phyloP scores from a whole-genome alignment of 495 filamentous ascomycete species.

The Cudoniella acicularis region DNA sequence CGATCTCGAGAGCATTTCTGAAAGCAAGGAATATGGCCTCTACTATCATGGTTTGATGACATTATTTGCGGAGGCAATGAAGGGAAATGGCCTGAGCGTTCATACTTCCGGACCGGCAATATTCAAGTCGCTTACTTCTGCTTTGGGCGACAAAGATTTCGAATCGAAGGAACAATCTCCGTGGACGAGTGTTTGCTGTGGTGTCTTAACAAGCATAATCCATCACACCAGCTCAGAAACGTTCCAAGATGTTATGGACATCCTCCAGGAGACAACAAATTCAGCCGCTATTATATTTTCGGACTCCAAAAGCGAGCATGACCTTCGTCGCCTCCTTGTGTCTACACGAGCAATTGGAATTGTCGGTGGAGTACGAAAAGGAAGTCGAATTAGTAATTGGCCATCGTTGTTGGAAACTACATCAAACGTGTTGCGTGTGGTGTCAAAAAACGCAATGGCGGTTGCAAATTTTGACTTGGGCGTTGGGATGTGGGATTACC shows the following conservation, averaged over 20 bases:
- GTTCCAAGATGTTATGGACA: slow-evolving; percentile 58
- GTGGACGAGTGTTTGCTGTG: slow-evolving; percentile 63
- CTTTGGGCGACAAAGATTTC: slow-evolving; percentile 47
- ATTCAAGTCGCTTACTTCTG: slow-evolving; percentile 55
- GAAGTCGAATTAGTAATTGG: slow-evolving; percentile 72
- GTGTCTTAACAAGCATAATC: slow-evolving; percentile 71
- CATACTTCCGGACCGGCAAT: slow-evolving; percentile 79
- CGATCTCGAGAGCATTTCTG: slow-evolving; percentile 55
- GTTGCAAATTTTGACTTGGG: slow-evolving; percentile 37
- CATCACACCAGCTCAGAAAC: slow-evolving; percentile 75
- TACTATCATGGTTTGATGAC: slow-evolving; percentile 88
- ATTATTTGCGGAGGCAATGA: slow-evolving; percentile 83
- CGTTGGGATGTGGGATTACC: slow-evolving; percentile 47
- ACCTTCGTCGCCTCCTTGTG: slow-evolving; percentile 13
- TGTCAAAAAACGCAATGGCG: slow-evolving; percentile 29
- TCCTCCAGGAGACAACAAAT: slow-evolving; percentile 48
- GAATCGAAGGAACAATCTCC: slow-evolving; percentile 36
- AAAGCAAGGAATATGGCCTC: slow-evolving; percentile 46
- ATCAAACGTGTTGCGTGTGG: slow-evolving; percentile 47
- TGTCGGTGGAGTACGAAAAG: slow-evolving; percentile 71
- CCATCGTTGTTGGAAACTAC: slow-evolving; percentile 54
- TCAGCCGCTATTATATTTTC: slow-evolving; percentile 2
- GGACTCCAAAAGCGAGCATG: neutral
- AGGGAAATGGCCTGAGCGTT: slow-evolving; percentile 71
- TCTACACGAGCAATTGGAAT: slow-evolving; percentile 60